Evolutionary conservation across 2,329 filamentous ascomycete genomes (phyloP), one percentile per base, ranked within the genome.

Genomic region (Thielaviopsis musarum): DNA sequence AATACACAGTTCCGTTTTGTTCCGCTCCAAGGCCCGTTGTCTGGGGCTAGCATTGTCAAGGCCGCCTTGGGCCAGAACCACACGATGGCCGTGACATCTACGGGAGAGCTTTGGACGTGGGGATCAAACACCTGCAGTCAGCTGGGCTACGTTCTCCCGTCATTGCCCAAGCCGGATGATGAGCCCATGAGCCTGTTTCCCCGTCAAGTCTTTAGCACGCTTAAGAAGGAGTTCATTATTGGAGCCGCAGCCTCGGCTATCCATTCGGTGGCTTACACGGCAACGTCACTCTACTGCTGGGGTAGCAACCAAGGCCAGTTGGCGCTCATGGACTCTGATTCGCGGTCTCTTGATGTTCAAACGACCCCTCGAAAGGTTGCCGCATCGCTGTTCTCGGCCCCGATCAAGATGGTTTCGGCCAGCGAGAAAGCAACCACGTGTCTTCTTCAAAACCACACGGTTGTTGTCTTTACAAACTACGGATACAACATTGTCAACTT

Each of bases 231-330:
- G 68, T 69, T 74, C 1, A 80, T 97, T 17, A 70, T 87, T 22
- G 93, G 93, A 0, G 81, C 91, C 59, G 90, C 93, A 1, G 91
- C 93, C 6, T 97, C 93, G 1, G 78, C 88, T 0, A 83, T 95
- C 48, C 93, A 98, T 71, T 97, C 93, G 0, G 91, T 94, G 2
- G 88, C 89, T 0, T 87, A 93, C 66, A 96, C 89, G 0, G 77
- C 80, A 1, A 81, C 82, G 0, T 88, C 88, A 1, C 73, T 98
- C 1, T 98, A 88, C 68, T 95, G 89, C 1, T 98, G 95, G 77
- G 93, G 93, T 22, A 94, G 93, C 66, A 98, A 97, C 66, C 83
- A 90, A 65, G 93, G 93, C 1, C 93, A 98, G 69, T 79, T 98
- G 54, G 93, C 90, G 5, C 78, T 98, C 58, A 90, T 96, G 73